Base-by-base conservation (phyloP, 2,329 filamentous ascomycete genomes). In the Parastagonospora nodorum region DNA sequence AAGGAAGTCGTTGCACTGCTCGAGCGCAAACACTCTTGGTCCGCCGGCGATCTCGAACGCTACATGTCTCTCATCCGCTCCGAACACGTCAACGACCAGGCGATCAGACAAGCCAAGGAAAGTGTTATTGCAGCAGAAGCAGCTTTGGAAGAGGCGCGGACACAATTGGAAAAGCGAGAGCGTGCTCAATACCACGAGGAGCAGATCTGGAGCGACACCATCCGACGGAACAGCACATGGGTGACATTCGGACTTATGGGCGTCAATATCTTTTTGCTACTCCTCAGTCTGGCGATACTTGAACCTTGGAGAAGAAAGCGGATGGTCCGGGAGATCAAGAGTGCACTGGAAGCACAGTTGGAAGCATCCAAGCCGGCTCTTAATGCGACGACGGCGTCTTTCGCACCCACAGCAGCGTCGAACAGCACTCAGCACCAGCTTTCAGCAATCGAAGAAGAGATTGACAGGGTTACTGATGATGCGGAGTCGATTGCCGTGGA, bases 191-290 rank as follows among this genome's bases (percentile, higher is more conserved):
- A 99, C 75, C 94, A 99, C 74, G 94, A 99, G 77, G 94, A 99
- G 78, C 94, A 99, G 78, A 95, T 99, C 49, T 99, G 94, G 94
- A 96, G 90, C 69, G 94, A 99, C 73, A 93, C 96, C 64, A 99
- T 99, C 70, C 83, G 94, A 31, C 83, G 94, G 59, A 96, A 96
- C 81, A 94, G 89, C 72, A 99, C 94, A 0, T 99, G 94, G 94
- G 93, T 95, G 31, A 99, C 94, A 0, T 97, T 95, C 86, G 94
- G 93, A 0, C 78, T 99, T 55, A 99, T 99, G 94, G 93, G 93
- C 19, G 84, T 97, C 67, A 99, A 99, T 70, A 89, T 97, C 29
- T 73, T 97, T 54, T 77, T 99, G 40, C 90, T 99, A 69, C 75
- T 99, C 45, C 82, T 92, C 14, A 86, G 95, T 63, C 88, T 97